Evolutionary conservation across 768 basidiomycete genomes (phyloP), one percentile per base, ranked within the genome.

Genomic region (Calocybe cyanea): DNA sequence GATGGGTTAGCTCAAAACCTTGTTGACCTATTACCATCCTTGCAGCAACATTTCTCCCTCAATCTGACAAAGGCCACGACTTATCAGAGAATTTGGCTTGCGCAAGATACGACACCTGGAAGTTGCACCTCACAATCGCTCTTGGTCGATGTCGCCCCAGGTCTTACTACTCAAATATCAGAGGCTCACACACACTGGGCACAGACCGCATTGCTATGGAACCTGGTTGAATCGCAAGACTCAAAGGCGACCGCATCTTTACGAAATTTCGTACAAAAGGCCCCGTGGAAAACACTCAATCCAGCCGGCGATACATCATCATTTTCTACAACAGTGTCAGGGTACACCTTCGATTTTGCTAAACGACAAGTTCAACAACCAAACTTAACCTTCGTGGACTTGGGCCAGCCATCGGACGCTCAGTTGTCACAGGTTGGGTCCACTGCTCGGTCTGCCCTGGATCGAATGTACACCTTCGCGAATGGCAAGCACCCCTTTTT

Each of bases 401-500:
- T 75, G 42, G 80, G 75, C 0, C 68, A 76, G 35, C 78, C 80
- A 1, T 61, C 63, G 1, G 59, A 53, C 28, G 67, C 60, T 5
- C 80, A 85, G 58, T 61, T 75, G 23, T 58, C 67, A 0, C 55
- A 68, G 51, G 66, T 81, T 24, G 65, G 70, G 34, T 52, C 59
- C 10, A 61, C 50, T 19, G 70, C 73, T 18, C 60, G 56, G 32
- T 48, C 61, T 17, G 64, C 72, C 4, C 57, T 85, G 46, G 75
- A 85, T 57, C 68, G 74, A 34, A 79, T 84, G 73, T 83, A 81
- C 57, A 71, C 69, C 14, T 78, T 67, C 65, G 79, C 83, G 15
- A 62, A 65, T 46, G 82, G 84, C 84, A 58, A 46, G 76, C 55
- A 9, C 33, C 2, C 28, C 21, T 23, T 18, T 21, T 3, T 2